Percentiles rank a stretch among this genome's conserved stretches.
phyloP scores from a whole-genome alignment of 805 yeast species.

The Brettanomyces naardenensis region DNA sequence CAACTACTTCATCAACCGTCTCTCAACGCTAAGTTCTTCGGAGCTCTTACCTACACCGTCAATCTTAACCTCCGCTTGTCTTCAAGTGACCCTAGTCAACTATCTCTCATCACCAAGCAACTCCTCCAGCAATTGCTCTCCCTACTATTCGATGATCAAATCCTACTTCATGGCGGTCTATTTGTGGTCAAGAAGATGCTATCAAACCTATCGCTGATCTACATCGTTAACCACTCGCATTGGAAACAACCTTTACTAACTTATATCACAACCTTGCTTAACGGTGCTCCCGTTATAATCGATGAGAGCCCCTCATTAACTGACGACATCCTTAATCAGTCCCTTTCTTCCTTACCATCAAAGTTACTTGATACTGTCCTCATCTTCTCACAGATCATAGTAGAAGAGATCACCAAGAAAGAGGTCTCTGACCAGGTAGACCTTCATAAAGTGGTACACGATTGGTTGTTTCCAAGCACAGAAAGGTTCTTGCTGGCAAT shows the following conservation, averaged over 20 bases:
- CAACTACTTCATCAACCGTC: constrained; percentile 35
- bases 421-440: constrained; percentile 19
- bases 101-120: background rate
- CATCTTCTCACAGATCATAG: constrained; percentile 36
- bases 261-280: background rate
- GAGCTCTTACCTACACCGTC: constrained; percentile 74
- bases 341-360: constrained; percentile 4
- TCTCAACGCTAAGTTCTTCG: constrained; percentile 58
- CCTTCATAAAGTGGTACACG: constrained; percentile 32
- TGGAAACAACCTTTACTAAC: constrained; percentile 36
- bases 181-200: constrained; percentile 53
- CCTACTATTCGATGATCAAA: background rate
- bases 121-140: background rate
- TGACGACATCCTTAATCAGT: background rate
- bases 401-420: constrained; percentile 42
- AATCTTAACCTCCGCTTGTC: constrained; percentile 4
- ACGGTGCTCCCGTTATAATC: background rate
- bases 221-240: constrained; percentile 26
- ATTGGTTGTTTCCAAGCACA: constrained; percentile 26
- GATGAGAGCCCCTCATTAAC: background rate
- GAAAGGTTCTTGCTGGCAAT: constrained; percentile 17
- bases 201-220: constrained; percentile 45
- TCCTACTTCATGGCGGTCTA: constrained; percentile 15
- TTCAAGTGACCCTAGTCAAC: background rate
- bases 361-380: constrained; percentile 13